Conservation (phyloP, 208 protist species). For the Porcisia hertigi region DNA sequence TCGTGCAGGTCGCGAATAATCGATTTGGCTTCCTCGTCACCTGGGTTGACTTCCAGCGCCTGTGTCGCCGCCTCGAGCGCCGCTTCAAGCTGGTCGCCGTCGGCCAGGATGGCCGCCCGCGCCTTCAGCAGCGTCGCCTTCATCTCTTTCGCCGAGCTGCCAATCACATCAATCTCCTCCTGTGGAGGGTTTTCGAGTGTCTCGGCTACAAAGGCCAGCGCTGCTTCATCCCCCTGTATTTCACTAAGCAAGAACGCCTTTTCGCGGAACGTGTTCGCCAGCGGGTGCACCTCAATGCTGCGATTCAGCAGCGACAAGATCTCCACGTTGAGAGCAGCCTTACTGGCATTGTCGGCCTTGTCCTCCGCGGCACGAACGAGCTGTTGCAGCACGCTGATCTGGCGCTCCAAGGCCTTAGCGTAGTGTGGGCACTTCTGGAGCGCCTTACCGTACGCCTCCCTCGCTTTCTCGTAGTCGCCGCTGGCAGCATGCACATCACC, state of each 20-base stretch:
- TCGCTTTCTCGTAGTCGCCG: constrained; percentile 54
- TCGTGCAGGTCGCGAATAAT: constrained; percentile 69
- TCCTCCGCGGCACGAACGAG: constrained; percentile 29
- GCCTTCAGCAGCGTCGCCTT: constrained; percentile 83
- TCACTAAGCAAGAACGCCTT: constrained; percentile 90
- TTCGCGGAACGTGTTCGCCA: constrained; percentile 71
- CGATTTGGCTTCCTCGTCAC: constrained; percentile 70
- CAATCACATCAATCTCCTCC: constrained; percentile 81
- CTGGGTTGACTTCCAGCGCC: constrained; percentile 58
- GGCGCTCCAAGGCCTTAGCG: constrained; percentile 62
- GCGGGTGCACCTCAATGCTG: constrained; percentile 78
- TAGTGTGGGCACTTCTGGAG: constrained; percentile 60
- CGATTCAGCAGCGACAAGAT: constrained; percentile 53
- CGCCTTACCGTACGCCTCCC: constrained; percentile 54
- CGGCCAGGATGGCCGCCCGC: constrained; percentile 87
- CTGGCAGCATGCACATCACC: constrained; percentile 58
- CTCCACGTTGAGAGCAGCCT: constrained; percentile 23
- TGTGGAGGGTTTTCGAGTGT: constrained; percentile 72
- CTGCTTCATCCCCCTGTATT: constrained; percentile 68
- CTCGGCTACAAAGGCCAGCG: constrained; percentile 69
- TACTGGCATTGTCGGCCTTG: constrained; percentile 23
- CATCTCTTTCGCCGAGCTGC: constrained; percentile 39
- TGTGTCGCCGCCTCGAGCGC: constrained; percentile 63
- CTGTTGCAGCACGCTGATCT: constrained; percentile 52
- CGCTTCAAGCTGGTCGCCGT: constrained; percentile 64